These are phyloP conservation scores for Leccinum rimulosum DNA, from an alignment of 768 basidiomycete genomes.

Conservation along the genomic window DNA sequence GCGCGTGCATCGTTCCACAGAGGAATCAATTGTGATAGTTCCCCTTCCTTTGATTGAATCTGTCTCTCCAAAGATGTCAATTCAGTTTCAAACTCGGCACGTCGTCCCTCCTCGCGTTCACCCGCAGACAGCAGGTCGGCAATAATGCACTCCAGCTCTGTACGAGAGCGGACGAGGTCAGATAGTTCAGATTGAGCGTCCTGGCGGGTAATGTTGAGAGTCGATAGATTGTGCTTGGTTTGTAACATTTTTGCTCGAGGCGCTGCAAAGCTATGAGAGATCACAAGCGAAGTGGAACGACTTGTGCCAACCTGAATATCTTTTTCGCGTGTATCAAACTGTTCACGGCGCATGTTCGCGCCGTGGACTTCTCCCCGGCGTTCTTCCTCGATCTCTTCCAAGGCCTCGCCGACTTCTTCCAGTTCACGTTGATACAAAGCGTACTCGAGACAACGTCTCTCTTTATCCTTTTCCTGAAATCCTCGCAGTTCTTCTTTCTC, in stretches of 20 bases:
- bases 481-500: conserved; percentile 98
- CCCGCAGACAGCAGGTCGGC: conserved; percentile 71
- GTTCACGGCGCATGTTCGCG: conserved; percentile 77
- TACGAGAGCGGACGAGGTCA: conserved; percentile 80
- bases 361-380: conserved; percentile 78
- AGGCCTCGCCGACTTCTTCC: conserved; percentile 79
- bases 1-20: conserved; percentile 62
- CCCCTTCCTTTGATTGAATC: conserved; percentile 60
- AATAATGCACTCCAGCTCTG: conserved; percentile 83
- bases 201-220: conserved; percentile 63
- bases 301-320: conserved; percentile 64
- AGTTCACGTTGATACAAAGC: conserved; percentile 90
- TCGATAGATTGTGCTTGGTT: conserved; percentile 67
- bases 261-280: conserved; percentile 42
- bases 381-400: conserved; percentile 86
- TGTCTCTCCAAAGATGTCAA: conserved; percentile 56
- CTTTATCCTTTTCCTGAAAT: conserved; percentile 94
- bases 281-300: background rate
- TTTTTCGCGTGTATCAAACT: conserved; percentile 81
- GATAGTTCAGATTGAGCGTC: conserved; percentile 82
- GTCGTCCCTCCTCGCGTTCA: conserved; percentile 61
- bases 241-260: conserved; percentile 71
- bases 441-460: conserved; percentile 91
- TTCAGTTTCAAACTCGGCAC: conserved; percentile 63
- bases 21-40: conserved; percentile 63